phyloP scores from a whole-genome alignment of 148 eudicot genomes.

The Pharnaceum exiguum region DNA sequence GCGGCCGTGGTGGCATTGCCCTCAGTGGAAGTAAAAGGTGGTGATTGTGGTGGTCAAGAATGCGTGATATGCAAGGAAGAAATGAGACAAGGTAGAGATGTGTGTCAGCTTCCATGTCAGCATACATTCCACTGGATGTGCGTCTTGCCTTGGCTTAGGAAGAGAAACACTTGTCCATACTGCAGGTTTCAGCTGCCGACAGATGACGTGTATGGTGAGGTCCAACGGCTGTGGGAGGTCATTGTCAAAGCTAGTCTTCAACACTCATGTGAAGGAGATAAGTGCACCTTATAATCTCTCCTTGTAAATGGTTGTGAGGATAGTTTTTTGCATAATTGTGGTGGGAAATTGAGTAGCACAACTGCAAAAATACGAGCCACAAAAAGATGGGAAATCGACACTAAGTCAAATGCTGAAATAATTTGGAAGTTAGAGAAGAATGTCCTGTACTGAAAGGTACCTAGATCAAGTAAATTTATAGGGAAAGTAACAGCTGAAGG shows the following conservation, averaged over 20 bases:
- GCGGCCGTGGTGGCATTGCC: conserved; percentile 52
- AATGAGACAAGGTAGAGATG: conserved; percentile 73
- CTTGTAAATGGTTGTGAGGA: background rate
- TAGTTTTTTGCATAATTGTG: background rate
- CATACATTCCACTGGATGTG: conserved; percentile 90
- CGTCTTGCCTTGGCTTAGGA: conserved; percentile 68
- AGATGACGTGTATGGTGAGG: conserved; percentile 70
- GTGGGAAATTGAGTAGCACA: background rate
- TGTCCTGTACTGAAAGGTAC: background rate
- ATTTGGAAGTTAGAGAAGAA: background rate
- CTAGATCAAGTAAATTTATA: background rate
- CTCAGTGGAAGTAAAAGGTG: conserved; percentile 41
- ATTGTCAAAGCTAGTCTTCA: conserved; percentile 22
- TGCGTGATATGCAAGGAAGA: conserved; percentile 77
- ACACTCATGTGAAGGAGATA: background rate
- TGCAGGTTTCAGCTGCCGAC: conserved; percentile 68
- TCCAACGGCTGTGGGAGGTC: conserved; percentile 66
- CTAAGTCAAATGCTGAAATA: background rate
- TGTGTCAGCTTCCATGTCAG: conserved; percentile 72
- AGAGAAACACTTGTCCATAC: conserved; percentile 79
- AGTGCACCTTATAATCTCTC: background rate
- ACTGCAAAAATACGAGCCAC: conserved; percentile 3
- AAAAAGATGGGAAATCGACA: background rate
- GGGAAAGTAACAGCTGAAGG: background rate
- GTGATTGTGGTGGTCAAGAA: conserved; percentile 28